Evolutionary conservation across 2,329 filamentous ascomycete genomes (phyloP).

Genomic region (Tolypocladium amazonense): DNA sequence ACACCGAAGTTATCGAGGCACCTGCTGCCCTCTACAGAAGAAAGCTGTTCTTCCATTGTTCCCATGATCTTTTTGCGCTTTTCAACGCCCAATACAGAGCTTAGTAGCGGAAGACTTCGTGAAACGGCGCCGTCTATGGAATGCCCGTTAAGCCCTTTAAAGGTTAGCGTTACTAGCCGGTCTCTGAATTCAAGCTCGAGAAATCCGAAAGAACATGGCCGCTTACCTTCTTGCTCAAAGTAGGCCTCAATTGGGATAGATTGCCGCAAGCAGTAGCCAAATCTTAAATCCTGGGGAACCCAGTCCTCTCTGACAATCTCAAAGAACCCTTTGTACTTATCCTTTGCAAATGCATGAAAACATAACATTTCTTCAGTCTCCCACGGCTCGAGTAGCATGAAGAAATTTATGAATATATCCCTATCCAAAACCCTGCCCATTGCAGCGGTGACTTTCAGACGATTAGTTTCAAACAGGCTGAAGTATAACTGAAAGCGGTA

Average conservation of each 20-base stretch:
- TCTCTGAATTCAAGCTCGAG: neutral
- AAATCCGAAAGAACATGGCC: neutral
- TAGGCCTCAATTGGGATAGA: no score
- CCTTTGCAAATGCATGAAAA: neutral
- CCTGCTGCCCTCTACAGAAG: no score
- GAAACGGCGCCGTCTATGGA: neutral
- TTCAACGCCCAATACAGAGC: neutral
- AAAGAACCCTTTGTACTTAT: neutral
- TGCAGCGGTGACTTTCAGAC: neutral
- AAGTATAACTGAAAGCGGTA: neutral
- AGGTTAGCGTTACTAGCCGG: neutral
- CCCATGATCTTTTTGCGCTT: neutral
- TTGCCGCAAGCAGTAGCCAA: neutral
- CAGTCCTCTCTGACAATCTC: neutral
- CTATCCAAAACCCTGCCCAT: neutral
- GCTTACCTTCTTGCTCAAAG: no score
- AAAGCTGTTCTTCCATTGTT: neutral
- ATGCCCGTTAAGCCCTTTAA: neutral
- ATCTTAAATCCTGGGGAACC: neutral
- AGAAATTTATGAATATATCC: neutral
- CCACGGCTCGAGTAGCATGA: neutral
- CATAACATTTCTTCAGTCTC: neutral
- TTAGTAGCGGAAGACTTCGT: neutral
- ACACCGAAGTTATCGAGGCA: neutral
- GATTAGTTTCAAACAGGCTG: neutral